Base-by-base conservation (phyloP, 192 early-diverging fungal genomes). In the Podochytrium sp. region DNA sequence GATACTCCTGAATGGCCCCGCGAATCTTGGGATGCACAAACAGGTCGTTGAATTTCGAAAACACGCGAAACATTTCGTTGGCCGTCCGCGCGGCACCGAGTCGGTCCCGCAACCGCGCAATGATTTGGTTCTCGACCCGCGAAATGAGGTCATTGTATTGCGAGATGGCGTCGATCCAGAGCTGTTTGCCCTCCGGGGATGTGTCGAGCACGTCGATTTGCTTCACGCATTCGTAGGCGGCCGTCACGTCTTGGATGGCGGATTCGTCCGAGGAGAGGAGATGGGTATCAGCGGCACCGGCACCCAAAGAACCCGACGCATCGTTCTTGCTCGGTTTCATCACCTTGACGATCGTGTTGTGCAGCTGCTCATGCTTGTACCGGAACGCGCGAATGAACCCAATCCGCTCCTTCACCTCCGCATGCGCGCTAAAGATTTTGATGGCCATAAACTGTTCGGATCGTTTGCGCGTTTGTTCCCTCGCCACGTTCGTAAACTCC, bases 11-110 rank as follows among this genome's bases (percentile, higher is more conserved):
- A 73, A 99, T 96, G 20, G 98, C 98, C 20, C 96, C 95, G 76
- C 98, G 92, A 84, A 99, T 99, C 90, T 98, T 99, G 72, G 96
- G 97, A 57, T 97, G 86, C 39, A 99, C 93, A 82, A 99, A 99
- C 43, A 99, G 88, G 2, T 97, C 97, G 77, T 99, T 99, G 89
- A 99, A 99, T 77, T 99, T 99, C 43, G 95, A 96, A 77, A 99
- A 99, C 27, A 98, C 95, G 18, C 97, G 89, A 84, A 99, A 99
- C 97, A 99, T 99, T 66, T 99, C 98, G 56, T 92, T 95, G 2
- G 98, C 98, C 76, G 94, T 99, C 79, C 94, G 93, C 57, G 94
- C 94, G 7, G 92, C 95, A 27, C 95, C 98, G 39, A 99, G 87
- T 27, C 95, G 86, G 83, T 98, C 97, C 27, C 97, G 91, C 29